phyloP scores from a whole-genome alignment of 768 basidiomycete species.

The Pisolithus orientalis region DNA sequence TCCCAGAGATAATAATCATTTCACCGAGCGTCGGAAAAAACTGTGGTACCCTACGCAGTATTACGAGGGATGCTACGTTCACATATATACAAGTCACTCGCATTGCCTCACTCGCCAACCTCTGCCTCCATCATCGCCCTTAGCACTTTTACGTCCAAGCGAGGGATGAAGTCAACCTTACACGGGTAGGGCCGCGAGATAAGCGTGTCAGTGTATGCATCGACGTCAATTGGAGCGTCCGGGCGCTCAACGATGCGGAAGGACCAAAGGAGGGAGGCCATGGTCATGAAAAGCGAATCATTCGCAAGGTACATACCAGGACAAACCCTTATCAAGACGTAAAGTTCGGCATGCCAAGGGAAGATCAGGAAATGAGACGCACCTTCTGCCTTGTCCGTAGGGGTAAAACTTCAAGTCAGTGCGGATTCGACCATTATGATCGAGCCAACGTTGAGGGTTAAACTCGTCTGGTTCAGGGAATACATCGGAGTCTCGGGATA shows the following conservation, averaged over 20 bases:
- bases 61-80: too few species aligned
- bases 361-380: background rate
- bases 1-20: too few species aligned
- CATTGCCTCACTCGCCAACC: too few species aligned
- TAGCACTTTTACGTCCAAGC: constrained; percentile 15
- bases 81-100: too few species aligned
- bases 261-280: constrained; percentile 54
- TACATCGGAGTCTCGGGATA: constrained; percentile 43
- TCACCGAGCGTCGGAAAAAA: too few species aligned
- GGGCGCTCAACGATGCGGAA: constrained; percentile 26
- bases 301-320: constrained; percentile 47
- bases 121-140: constrained; percentile 2
- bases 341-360: background rate
- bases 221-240: constrained; percentile 45
- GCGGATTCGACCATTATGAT: background rate
- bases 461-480: constrained; percentile 32
- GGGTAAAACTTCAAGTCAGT: background rate
- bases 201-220: constrained; percentile 52
- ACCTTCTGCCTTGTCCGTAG: background rate
- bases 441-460: background rate
- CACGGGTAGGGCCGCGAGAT: constrained; percentile 56
- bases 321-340: constrained; percentile 36
- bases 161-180: constrained; percentile 44
- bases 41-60: too few species aligned
- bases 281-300: constrained; percentile 51